Evolutionary conservation across 805 yeast species (phyloP).

Genomic region (Lipomyces chichibuensis): DNA sequence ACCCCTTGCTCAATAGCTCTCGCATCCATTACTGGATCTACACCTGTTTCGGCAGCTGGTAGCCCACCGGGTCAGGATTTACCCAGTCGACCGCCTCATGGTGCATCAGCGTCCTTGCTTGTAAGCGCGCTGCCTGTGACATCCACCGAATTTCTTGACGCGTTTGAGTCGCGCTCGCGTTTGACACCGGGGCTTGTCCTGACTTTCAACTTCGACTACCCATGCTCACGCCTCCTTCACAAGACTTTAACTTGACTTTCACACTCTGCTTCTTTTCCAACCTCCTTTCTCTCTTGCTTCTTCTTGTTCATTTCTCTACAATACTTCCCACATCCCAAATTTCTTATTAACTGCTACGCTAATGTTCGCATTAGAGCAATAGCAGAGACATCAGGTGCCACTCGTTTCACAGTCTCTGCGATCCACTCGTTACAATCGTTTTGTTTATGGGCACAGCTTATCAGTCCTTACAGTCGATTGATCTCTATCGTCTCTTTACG

Average conservation of each 20-base stretch:
- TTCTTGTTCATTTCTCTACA: neutral
- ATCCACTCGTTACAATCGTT: neutral
- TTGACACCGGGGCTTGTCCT: neutral
- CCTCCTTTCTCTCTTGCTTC: neutral
- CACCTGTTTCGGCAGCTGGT: neutral
- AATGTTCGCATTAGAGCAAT: neutral
- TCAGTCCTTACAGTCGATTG: neutral
- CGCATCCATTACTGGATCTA: neutral
- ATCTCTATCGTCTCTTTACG: neutral
- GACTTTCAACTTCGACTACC: neutral
- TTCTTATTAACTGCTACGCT: neutral
- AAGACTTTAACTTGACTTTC: neutral
- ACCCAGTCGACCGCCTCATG: neutral
- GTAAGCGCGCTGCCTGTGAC: neutral
- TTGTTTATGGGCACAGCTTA: neutral
- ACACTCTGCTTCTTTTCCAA: neutral
- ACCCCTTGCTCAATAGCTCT: neutral
- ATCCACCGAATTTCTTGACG: neutral
- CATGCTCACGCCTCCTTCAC: neutral
- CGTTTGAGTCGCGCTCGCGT: conserved; percentile 4
- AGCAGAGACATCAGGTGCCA: conserved; percentile 18
- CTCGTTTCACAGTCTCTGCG: conserved; percentile 19
- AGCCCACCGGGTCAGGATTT: neutral
- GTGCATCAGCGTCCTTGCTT: neutral
- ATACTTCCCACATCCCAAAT: neutral